Percentiles rank a stretch among this genome's conserved stretches.
Conservation (phyloP, 345 rosid genomes). For the Arabidopsis arenosa region DNA sequence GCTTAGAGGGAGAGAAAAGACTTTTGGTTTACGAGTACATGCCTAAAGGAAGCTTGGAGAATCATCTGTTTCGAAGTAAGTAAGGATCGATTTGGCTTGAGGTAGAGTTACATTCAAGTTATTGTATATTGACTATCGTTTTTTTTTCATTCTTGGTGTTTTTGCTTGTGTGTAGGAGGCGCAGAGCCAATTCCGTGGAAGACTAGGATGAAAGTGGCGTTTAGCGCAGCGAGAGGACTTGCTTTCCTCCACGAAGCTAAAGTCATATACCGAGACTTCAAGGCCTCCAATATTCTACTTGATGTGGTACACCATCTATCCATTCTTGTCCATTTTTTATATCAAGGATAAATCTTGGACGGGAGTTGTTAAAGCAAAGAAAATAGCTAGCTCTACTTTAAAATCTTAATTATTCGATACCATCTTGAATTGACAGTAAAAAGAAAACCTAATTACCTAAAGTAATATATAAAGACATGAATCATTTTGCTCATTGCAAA, state of each 20-base stretch:
- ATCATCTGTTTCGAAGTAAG: slow-evolving; percentile 88
- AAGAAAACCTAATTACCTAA: background rate
- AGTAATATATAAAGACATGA: background rate
- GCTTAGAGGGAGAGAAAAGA: slow-evolving; percentile 66
- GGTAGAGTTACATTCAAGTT: slow-evolving; percentile 23
- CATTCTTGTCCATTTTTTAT: background rate
- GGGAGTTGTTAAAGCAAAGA: background rate
- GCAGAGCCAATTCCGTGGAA: slow-evolving; percentile 69
- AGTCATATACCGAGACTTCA: slow-evolving; percentile 87
- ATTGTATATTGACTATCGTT: background rate
- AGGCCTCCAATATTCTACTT: slow-evolving; percentile 80
- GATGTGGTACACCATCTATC: slow-evolving; percentile 59
- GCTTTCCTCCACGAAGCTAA: slow-evolving; percentile 73
- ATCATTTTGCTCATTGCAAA: too few species aligned
- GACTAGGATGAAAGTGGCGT: slow-evolving; percentile 71
- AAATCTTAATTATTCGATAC: background rate
- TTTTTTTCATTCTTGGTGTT: background rate
- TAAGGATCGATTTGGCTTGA: background rate
- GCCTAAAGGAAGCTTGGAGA: slow-evolving; percentile 93
- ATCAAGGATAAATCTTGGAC: background rate
- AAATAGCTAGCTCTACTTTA: background rate
- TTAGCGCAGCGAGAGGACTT: slow-evolving; percentile 80
- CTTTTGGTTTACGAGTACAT: slow-evolving; percentile 86
- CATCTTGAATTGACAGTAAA: background rate
- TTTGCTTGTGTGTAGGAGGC: slow-evolving; percentile 47